These are phyloP conservation scores for Colletotrichum gloeosporioides DNA, from an alignment of 2,329 filamentous ascomycete species.

Conservation along the genomic window DNA sequence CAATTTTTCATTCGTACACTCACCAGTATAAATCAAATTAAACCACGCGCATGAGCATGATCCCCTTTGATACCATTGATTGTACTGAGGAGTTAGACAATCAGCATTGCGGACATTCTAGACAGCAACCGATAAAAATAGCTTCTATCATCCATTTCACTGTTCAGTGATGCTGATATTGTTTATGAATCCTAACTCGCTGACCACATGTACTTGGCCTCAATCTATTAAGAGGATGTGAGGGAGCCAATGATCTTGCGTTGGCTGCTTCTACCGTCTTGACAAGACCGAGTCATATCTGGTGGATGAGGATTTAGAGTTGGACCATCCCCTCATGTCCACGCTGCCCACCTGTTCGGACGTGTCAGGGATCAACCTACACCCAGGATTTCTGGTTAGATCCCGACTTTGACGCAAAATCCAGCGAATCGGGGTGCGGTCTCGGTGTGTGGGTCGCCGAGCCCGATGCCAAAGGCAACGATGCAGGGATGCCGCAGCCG, in stretches of 20 bases:
- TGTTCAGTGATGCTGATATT: not conserved
- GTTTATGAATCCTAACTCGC: not conserved
- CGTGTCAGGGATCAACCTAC: not conserved
- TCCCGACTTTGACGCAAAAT: not conserved
- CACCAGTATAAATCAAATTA: too few species aligned
- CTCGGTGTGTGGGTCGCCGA: not conserved
- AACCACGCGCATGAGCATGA: too few species aligned
- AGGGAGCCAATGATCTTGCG: not conserved
- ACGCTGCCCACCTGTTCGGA: not conserved
- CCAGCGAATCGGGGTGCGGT: not conserved
- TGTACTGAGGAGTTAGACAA: not conserved
- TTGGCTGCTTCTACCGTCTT: not conserved
- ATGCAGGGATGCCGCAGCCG: not conserved
- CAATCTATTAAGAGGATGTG: accelerated
- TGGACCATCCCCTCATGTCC: not conserved
- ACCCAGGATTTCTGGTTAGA: not conserved
- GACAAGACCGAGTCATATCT: not conserved
- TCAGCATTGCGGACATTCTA: accelerated
- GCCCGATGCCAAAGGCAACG: not conserved
- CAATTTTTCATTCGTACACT: too few species aligned
- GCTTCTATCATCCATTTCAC: not conserved
- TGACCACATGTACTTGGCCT: accelerated
- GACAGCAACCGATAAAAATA: accelerated
- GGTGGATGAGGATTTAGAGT: not conserved
- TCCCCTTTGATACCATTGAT: too few species aligned